These are phyloP conservation scores for Pseudomassariella vexata DNA, from an alignment of 2,329 filamentous ascomycete genomes.

Conservation along the genomic window DNA sequence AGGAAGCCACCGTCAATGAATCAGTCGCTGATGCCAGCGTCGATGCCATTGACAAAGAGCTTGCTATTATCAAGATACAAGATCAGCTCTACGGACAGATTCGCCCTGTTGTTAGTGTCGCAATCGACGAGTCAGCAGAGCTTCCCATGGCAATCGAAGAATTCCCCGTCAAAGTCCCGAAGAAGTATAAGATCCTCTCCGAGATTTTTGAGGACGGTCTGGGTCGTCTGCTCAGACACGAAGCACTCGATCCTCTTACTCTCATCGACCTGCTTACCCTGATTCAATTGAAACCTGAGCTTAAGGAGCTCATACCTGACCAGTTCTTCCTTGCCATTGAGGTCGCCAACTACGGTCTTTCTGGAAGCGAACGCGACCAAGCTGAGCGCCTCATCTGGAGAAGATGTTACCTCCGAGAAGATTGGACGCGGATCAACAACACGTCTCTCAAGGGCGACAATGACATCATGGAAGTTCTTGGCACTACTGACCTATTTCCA, in stretches of 20 bases:
- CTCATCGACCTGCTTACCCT: conserved; percentile 77
- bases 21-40: conserved; percentile 25
- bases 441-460: conserved; percentile 69
- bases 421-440: conserved; percentile 77
- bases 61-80: conserved; percentile 72
- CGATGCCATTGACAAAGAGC: conserved; percentile 53
- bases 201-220: conserved; percentile 68
- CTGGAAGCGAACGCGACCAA: conserved; percentile 51
- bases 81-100: conserved; percentile 68
- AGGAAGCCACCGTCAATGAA: conserved; percentile 18
- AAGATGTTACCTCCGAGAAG: conserved; percentile 73
- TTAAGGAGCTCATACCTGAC: conserved; percentile 49
- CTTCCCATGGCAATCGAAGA: conserved; percentile 69
- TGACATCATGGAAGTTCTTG: conserved; percentile 57
- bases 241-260: conserved; percentile 60
- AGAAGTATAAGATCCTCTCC: conserved; percentile 62
- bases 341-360: conserved; percentile 49
- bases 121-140: conserved; percentile 75
- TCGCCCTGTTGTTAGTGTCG: conserved; percentile 58
- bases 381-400: conserved; percentile 72
- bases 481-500: conserved; percentile 61
- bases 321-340: conserved; percentile 74
- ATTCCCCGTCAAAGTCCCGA: conserved; percentile 53
- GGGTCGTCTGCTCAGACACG: conserved; percentile 62
- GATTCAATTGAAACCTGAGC: conserved; percentile 41